A percentile compares a stretch with the other conserved stretches of the same genome.
Conservation (phyloP, 441 rosid genomes). For the Adansonia grandidieri region DNA sequence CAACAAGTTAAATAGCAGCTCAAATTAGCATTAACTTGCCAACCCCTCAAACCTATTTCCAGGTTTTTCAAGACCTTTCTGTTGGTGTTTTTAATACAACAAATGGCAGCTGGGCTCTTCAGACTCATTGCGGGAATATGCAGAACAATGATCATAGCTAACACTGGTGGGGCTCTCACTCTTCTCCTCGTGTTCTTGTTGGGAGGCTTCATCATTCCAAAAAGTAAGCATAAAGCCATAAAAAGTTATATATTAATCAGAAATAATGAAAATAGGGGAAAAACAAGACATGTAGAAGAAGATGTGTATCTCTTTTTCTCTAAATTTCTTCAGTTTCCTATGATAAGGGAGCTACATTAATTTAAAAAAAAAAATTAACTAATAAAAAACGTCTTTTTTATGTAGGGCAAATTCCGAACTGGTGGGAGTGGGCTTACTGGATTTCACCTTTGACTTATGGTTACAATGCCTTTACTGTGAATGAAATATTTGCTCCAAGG, state of each 20-base stretch:
- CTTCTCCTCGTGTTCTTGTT: conserved; percentile 69
- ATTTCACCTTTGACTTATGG: conserved; percentile 74
- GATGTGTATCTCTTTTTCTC: not conserved
- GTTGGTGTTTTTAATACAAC: conserved; percentile 67
- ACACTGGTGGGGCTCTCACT: conserved; percentile 70
- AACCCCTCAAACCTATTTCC: conserved; percentile 13
- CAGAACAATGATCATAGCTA: conserved; percentile 79
- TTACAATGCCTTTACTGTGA: conserved; percentile 67
- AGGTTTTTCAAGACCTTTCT: conserved; percentile 82
- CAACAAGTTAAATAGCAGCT: conserved; percentile 8
- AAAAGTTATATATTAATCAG: not conserved
- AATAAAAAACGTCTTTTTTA: conserved; percentile 1
- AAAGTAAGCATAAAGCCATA: conserved; percentile 37
- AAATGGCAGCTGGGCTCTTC: conserved; percentile 79
- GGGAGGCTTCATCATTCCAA: conserved; percentile 83
- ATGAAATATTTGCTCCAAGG: conserved; percentile 77
- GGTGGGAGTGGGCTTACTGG: conserved; percentile 96
- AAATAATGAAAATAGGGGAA: not conserved
- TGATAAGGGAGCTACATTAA: conserved; percentile 11
- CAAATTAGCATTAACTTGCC: conserved; percentile 6
- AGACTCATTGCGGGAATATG: conserved; percentile 71
- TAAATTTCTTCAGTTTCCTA: conserved; percentile 3
- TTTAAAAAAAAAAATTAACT: not conserved
- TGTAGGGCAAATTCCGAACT: conserved; percentile 64
- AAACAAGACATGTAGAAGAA: no score